phyloP scores from a whole-genome alignment of 2,329 filamentous ascomycete species.

The Cryphonectria radicalis region DNA sequence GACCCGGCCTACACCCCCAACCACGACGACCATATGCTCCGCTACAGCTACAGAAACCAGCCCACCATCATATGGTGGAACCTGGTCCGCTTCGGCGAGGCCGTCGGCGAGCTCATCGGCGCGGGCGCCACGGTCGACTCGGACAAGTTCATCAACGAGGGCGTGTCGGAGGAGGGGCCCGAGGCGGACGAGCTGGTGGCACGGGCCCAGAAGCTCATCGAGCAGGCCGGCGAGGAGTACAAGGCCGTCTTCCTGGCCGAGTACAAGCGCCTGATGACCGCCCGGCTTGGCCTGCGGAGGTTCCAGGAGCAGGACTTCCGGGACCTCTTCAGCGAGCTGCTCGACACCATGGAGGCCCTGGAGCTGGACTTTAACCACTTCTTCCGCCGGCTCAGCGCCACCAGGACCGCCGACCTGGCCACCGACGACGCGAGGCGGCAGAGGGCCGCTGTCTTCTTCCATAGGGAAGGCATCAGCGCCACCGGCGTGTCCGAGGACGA shows the following conservation, averaged over 20 bases:
- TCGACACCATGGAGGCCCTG: slow-evolving; percentile 80
- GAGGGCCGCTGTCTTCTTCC: slow-evolving; percentile 78
- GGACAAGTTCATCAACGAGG: slow-evolving; percentile 70
- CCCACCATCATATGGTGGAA: slow-evolving; percentile 99
- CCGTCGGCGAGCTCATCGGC: slow-evolving; percentile 85
- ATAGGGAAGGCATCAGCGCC: slow-evolving; percentile 69
- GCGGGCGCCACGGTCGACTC: slow-evolving; percentile 74
- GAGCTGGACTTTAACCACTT: slow-evolving; percentile 95
- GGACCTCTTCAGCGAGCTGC: slow-evolving; percentile 75
- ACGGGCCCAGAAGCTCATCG: slow-evolving; percentile 83
- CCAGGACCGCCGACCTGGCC: slow-evolving; percentile 66
- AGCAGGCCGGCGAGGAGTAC: slow-evolving; percentile 82
- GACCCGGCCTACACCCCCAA: slow-evolving; percentile 95
- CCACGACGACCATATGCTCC: slow-evolving; percentile 85
- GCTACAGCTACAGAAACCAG: slow-evolving; percentile 93
- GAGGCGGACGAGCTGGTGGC: slow-evolving; percentile 71
- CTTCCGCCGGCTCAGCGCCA: slow-evolving; percentile 75
- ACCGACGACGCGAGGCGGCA: slow-evolving; percentile 66
- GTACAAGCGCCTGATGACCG: slow-evolving; percentile 84
- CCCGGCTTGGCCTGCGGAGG: slow-evolving; percentile 74
- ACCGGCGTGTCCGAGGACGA: slow-evolving; percentile 61
- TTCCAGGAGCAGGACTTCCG: slow-evolving; percentile 78
- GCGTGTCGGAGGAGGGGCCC: slow-evolving; percentile 67
- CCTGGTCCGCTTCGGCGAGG: slow-evolving; percentile 86
- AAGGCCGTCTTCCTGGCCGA: slow-evolving; percentile 85